These are phyloP conservation scores for Pseudonitzschia pungens DNA, from an alignment of 108 stramenopile species.

Conservation along the genomic window DNA sequence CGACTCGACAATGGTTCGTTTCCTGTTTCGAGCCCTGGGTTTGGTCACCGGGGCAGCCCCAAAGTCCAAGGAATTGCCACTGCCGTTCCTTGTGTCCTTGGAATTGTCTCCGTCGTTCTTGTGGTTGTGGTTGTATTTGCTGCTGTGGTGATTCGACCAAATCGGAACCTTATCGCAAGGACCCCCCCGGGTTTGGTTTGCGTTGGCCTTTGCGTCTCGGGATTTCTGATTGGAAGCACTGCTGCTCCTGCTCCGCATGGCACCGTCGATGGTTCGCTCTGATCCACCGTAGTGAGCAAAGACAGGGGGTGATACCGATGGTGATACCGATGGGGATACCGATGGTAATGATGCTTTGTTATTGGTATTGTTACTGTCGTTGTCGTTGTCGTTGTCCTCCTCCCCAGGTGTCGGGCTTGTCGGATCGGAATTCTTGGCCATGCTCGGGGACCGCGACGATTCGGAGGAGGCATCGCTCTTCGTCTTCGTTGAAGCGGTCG, in stretches of 20 bases:
- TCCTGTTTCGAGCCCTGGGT: background rate
- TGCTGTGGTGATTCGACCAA: slow-evolving; percentile 5
- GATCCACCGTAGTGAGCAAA: slow-evolving; percentile 70
- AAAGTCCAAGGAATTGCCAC: background rate
- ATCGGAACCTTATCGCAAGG: slow-evolving; percentile 14
- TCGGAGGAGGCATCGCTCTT: background rate
- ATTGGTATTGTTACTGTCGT: background rate
- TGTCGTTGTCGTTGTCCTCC: slow-evolving; percentile 3
- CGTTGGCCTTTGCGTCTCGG: background rate
- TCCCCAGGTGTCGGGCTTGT: too few species aligned
- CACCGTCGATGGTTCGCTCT: slow-evolving; percentile 66
- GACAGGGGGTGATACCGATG: background rate
- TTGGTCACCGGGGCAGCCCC: background rate
- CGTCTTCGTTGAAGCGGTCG: background rate
- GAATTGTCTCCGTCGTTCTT: background rate
- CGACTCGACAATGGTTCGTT: background rate
- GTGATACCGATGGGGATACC: too few species aligned
- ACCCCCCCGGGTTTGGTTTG: too few species aligned
- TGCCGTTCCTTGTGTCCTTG: background rate
- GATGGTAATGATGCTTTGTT: too few species aligned
- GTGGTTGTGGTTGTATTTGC: slow-evolving; percentile 1
- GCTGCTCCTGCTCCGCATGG: slow-evolving; percentile 7
- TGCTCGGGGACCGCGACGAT: too few species aligned
- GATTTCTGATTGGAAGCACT: background rate
- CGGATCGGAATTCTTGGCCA: too few species aligned